Evolutionary conservation across 2,329 filamentous ascomycete genomes (phyloP).

Genomic region (Trichoderma simmonsii): DNA sequence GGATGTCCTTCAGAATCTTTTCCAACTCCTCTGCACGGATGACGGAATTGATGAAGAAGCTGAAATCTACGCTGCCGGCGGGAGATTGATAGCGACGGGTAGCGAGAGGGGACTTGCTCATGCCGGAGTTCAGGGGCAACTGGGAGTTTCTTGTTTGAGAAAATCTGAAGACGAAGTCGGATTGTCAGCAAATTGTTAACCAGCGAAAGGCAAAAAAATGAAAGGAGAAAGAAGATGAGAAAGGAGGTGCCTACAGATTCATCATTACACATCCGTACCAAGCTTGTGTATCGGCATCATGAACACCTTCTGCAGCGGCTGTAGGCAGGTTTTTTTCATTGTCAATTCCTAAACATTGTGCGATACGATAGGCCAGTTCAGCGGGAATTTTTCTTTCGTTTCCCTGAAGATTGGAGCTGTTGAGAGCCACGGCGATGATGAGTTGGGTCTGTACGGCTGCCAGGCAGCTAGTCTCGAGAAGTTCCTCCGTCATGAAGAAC

Average conservation of each 20-base stretch:
- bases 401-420: conserved; percentile 39
- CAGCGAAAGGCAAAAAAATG: background rate
- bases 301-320: background rate
- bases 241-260: conserved; percentile 30
- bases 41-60: conserved; percentile 24
- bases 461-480: conserved; percentile 37
- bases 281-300: conserved; percentile 35
- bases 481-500: conserved; percentile 28
- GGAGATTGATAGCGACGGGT: background rate
- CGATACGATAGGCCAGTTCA: conserved; percentile 40
- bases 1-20: conserved; percentile 26
- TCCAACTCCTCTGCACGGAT: conserved; percentile 24
- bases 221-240: background rate
- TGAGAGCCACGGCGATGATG: conserved; percentile 37
- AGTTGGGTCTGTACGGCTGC: conserved; percentile 41
- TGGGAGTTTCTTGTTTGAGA: background rate
- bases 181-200: background rate
- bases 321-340: conserved; percentile 22
- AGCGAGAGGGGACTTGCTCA: background rate
- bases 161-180: background rate
- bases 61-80: conserved; percentile 1
- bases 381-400: conserved; percentile 42
- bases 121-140: background rate
- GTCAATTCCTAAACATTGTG: conserved; percentile 42
- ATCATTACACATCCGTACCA: conserved; percentile 41